Percentiles rank a stretch among this genome's conserved stretches.
These are phyloP conservation scores for Butyriboletus loyo DNA, from an alignment of 768 basidiomycete genomes.

Conservation along the genomic window DNA sequence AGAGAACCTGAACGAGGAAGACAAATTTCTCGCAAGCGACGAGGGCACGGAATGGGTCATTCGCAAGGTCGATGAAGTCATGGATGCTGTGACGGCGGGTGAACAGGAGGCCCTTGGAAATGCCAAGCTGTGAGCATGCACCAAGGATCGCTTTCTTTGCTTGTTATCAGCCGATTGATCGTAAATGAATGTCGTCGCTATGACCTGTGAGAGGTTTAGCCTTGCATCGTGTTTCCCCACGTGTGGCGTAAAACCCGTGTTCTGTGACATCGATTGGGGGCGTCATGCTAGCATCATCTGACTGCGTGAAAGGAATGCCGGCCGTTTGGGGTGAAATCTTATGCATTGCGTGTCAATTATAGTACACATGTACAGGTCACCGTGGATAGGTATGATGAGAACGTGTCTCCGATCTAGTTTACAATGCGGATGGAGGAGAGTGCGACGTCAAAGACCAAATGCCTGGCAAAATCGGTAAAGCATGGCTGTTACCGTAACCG, in stretches of 20 bases:
- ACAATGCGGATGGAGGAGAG: constrained; percentile 30
- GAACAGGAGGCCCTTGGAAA: constrained; percentile 39
- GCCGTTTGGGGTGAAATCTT: constrained; percentile 20
- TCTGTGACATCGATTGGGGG: constrained; percentile 17
- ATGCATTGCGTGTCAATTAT: constrained; percentile 30
- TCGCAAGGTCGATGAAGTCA: constrained; percentile 75
- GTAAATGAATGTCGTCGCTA: constrained; percentile 17
- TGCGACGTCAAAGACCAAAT: constrained; percentile 41
- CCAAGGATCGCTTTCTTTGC: constrained; percentile 21
- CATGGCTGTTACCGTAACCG: constrained; percentile 81
- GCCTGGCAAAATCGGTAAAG: constrained; percentile 73
- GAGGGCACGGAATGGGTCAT: constrained; percentile 90
- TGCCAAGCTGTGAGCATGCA: constrained; percentile 56
- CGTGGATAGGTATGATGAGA: constrained; percentile 29
- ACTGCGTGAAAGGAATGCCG: constrained; percentile 18
- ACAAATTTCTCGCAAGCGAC: constrained; percentile 78
- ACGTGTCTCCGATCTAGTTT: constrained; percentile 29
- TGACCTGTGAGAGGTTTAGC: constrained; percentile 17
- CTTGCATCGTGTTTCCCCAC: constrained; percentile 34
- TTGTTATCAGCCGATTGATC: constrained; percentile 33
- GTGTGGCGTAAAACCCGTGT: constrained; percentile 32
- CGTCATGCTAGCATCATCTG: constrained; percentile 17
- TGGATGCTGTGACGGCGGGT: constrained; percentile 64
- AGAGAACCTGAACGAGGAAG: constrained; percentile 61
- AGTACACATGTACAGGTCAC: constrained; percentile 30